Conservation (phyloP, 2,329 filamentous ascomycete species). For the Epichloe baconii region DNA sequence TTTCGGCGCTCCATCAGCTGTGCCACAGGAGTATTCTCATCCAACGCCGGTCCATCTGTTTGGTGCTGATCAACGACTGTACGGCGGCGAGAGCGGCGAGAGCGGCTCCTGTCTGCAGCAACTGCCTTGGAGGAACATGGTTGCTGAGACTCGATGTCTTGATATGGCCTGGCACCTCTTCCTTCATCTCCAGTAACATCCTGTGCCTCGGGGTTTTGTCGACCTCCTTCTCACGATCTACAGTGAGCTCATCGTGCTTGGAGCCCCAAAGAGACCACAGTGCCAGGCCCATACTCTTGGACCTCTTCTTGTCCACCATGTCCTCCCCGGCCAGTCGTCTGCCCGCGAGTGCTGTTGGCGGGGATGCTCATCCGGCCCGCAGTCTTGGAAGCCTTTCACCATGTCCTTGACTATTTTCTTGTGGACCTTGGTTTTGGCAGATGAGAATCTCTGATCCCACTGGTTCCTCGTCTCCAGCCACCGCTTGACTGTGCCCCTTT, state of each 20-base stretch:
- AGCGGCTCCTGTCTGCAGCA: slow-evolving; percentile 23
- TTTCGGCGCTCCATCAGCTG: slow-evolving; percentile 29
- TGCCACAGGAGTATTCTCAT: slow-evolving; percentile 30
- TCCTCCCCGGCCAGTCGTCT: slow-evolving; percentile 40
- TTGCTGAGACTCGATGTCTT: slow-evolving; percentile 27
- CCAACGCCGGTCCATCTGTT: slow-evolving; percentile 19
- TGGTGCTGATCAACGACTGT: slow-evolving; percentile 40
- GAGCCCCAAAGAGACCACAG: slow-evolving; percentile 83
- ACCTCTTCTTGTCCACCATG: slow-evolving; percentile 34
- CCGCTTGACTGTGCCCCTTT: slow-evolving; percentile 66
- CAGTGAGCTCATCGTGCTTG: slow-evolving; percentile 69
- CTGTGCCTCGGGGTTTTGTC: slow-evolving; percentile 21
- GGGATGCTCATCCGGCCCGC: slow-evolving; percentile 64
- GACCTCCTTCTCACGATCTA: slow-evolving; percentile 44
- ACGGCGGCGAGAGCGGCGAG: slow-evolving; percentile 31
- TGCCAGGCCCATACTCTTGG: slow-evolving; percentile 60
- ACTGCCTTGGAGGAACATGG: slow-evolving; percentile 12
- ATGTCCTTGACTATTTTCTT: slow-evolving; percentile 63
- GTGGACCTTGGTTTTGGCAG: slow-evolving; percentile 57
- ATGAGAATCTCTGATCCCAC: slow-evolving; percentile 62
- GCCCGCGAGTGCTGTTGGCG: slow-evolving; percentile 71
- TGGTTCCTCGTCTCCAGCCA: slow-evolving; percentile 66
- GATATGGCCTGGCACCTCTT: slow-evolving; percentile 27
- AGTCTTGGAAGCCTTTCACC: slow-evolving; percentile 55
- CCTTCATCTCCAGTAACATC: slow-evolving; percentile 27